Conservation (phyloP, 371 early-diverging fungal species). For the Mortierella sp. region DNA sequence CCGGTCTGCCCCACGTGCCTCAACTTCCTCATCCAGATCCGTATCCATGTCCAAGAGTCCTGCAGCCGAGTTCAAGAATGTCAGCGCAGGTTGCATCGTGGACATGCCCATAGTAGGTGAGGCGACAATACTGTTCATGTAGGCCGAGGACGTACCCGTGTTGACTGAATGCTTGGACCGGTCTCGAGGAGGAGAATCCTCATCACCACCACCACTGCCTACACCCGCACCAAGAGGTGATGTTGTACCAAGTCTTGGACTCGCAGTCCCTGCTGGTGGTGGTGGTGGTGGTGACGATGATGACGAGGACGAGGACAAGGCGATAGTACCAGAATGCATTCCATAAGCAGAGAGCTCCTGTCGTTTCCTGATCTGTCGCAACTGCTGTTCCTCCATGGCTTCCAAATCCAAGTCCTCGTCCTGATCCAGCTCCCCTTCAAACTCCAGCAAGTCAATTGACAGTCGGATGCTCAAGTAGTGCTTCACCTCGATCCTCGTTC, state of each 20-base stretch:
- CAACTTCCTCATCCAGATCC: slow-evolving; percentile 2
- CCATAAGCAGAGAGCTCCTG: slow-evolving; percentile 33
- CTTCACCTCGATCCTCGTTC: slow-evolving; percentile 46
- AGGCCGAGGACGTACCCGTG: too few relatives aligned
- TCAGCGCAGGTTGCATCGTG: slow-evolving; percentile 3
- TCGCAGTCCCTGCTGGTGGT: not conserved
- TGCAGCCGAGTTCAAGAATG: slow-evolving; percentile 27
- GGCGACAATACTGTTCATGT: not conserved
- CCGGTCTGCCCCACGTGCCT: not conserved
- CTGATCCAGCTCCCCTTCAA: slow-evolving; percentile 33
- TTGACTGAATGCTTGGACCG: too few relatives aligned
- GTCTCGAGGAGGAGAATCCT: too few relatives aligned
- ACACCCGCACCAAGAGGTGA: not conserved
- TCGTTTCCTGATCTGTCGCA: slow-evolving; percentile 24
- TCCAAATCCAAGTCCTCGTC: slow-evolving; percentile 36
- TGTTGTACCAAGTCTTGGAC: not conserved
- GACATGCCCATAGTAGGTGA: not conserved
- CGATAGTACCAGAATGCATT: not conserved
- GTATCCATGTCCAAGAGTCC: slow-evolving; percentile 26
- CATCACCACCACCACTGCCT: not conserved
- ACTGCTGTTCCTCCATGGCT: slow-evolving; percentile 30
- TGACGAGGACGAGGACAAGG: not conserved
- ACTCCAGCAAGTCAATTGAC: slow-evolving; percentile 43
- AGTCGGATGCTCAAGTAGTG: slow-evolving; percentile 43
- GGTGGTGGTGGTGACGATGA: not conserved